Evolutionary conservation across 1,284 basidiomycete species (phyloP), one percentile per base, ranked within the genome.

Genomic region (Leccinum subfulvum): DNA sequence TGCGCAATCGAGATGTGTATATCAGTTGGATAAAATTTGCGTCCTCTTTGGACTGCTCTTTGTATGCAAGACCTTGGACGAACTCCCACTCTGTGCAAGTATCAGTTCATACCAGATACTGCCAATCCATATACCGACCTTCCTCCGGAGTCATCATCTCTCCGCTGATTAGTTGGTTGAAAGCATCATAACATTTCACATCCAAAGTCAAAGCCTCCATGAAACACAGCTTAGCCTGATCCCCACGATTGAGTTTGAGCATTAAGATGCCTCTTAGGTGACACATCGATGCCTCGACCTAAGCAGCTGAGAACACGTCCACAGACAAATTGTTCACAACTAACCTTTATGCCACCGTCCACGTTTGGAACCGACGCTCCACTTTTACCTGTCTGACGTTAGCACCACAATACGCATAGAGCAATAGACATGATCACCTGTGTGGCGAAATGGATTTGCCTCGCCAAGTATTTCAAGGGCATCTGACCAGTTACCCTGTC

Each of bases 171-270:
- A 99, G 84, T 65, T 96, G 91, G 60, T 92, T 87, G 71, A 98
- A 99, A 1, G 95, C 91, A 67, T 99, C 97, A 73, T 95, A 99
- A 75, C 97, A 98, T 76, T 98, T 98, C 28, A 99, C 94, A 70
- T 99, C 97, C 13, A 98, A 81, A 0, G 90, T 85, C 14, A 99
- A 82, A 1, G 97, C 96, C 68, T 98, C 95, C 86, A 98, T 91
- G 73, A 98, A 98, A 66, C 90, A 92, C 62, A 94, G 84, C 71
- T 97, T 97, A 0, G 97, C 97, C 65, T 92, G 86, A 53, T 93
- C 90, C 13, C 90, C 86, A 7, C 95, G 90, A 67, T 95, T 96
- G 11, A 98, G 81, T 68, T 98, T 95, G 30, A 98, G 86, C 85
- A 98, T 96, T 16, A 99, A 83, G 47, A 97, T 80, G 3, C 96